Conservation (phyloP, 2,329 filamentous ascomycete genomes). For the Hymenoscyphus fraxineus region DNA sequence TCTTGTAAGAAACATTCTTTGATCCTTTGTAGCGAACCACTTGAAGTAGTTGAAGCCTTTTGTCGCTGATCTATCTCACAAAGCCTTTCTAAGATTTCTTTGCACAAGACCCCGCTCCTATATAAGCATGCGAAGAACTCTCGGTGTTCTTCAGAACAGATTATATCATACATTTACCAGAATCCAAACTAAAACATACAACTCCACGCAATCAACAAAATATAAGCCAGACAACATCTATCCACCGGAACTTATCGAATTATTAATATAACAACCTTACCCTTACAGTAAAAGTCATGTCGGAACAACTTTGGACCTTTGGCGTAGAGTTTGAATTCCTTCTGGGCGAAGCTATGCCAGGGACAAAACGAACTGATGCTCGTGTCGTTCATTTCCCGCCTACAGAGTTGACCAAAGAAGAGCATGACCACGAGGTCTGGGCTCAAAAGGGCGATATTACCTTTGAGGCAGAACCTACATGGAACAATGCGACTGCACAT, state of each 20-base stretch:
- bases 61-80: neutral
- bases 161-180: too few relatives aligned
- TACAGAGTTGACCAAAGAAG: neutral
- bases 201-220: too few relatives aligned
- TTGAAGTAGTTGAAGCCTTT: neutral
- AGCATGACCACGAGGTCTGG: neutral
- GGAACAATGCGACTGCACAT: neutral
- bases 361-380: neutral
- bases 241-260: neutral
- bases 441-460: neutral
- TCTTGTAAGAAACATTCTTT: neutral
- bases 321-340: conserved; percentile 30
- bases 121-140: too few relatives aligned
- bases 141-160: too few relatives aligned
- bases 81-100: neutral
- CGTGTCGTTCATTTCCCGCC: neutral
- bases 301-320: conserved; percentile 19
- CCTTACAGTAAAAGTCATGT: neutral
- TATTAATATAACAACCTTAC: too few relatives aligned
- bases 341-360: neutral
- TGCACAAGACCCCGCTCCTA: neutral
- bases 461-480: neutral
- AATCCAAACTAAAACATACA: too few relatives aligned
- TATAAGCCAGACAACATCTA: neutral
- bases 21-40: too few relatives aligned